These are phyloP conservation scores for Chaetomium sp. DNA, from an alignment of 2,329 filamentous ascomycete genomes.

Conservation along the genomic window DNA sequence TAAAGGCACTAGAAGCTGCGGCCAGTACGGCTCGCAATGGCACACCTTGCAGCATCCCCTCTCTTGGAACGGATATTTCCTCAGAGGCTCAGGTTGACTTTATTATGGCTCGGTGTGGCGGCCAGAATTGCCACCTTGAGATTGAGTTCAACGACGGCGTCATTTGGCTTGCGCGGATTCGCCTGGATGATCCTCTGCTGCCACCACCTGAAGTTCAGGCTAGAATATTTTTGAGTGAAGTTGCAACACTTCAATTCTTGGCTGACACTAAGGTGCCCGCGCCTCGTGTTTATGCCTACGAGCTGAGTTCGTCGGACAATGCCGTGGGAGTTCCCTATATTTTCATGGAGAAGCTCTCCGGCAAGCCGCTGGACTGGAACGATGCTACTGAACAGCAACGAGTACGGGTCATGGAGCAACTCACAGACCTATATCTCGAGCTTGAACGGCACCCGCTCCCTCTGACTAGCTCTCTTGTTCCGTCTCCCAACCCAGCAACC, in stretches of 20 bases:
- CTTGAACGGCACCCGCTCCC: neutral
- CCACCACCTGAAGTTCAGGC: neutral
- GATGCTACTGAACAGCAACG: slow-evolving; percentile 1
- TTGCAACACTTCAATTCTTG: slow-evolving; percentile 29
- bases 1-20: neutral
- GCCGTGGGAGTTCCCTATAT: slow-evolving; percentile 25
- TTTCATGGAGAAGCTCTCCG: slow-evolving; percentile 21
- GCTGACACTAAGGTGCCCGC: slow-evolving; percentile 24
- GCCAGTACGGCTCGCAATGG: neutral
- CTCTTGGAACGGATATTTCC: neutral
- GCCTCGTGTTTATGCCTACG: slow-evolving; percentile 23
- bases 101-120: neutral
- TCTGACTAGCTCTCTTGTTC: neutral
- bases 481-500: neutral
- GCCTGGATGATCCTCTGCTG: slow-evolving; percentile 12
- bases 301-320: slow-evolving; percentile 16
- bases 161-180: neutral
- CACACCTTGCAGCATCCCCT: neutral
- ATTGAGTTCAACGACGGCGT: neutral
- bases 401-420: neutral
- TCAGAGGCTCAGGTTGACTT: neutral
- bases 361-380: slow-evolving; percentile 19
- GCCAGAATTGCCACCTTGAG: neutral
- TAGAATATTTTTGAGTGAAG: slow-evolving; percentile 27
- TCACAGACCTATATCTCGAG: neutral